Conservation (phyloP, 2,329 filamentous ascomycete genomes). For the Ploettnerulaceae sp. region DNA sequence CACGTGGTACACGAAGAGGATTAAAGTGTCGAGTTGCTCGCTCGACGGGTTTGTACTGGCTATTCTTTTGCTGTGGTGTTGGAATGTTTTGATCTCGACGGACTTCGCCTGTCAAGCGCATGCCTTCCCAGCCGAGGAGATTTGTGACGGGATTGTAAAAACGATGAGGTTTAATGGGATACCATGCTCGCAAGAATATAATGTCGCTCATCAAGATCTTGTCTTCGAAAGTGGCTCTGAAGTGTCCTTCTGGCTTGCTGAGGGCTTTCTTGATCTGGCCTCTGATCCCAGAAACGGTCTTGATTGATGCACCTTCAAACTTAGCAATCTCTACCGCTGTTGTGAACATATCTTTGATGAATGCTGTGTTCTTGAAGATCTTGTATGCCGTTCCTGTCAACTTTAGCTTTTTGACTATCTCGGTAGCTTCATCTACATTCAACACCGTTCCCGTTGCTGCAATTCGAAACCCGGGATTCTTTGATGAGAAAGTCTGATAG, state of each 20-base stretch:
- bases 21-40: constrained; percentile 72
- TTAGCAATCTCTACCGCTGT: constrained; percentile 91
- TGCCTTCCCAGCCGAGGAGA: constrained; percentile 82
- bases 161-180: constrained; percentile 86
- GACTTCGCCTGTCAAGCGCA: constrained; percentile 92
- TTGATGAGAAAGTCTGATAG: constrained; percentile 81
- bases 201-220: constrained; percentile 97
- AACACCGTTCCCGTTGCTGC: constrained; percentile 91
- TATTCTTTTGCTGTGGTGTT: constrained; percentile 79
- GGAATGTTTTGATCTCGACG: constrained; percentile 69
- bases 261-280: constrained; percentile 97
- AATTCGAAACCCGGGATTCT: constrained; percentile 86
- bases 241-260: constrained; percentile 88
- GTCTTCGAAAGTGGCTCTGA: constrained; percentile 96
- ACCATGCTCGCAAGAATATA: constrained; percentile 95
- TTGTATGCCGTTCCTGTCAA: constrained; percentile 91
- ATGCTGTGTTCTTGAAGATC: constrained; percentile 98
- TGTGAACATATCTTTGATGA: constrained; percentile 98
- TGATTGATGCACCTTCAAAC: constrained; percentile 93
- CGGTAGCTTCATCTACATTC: constrained; percentile 89
- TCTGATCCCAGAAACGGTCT: constrained; percentile 90
- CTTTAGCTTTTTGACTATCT: constrained; percentile 99
- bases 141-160: constrained; percentile 98
- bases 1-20: constrained; percentile 64
- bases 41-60: constrained; percentile 70